Percentiles rank a stretch among this genome's conserved stretches.
Evolutionary conservation across 768 basidiomycete species (phyloP).

Genomic region (Suillus lakei): DNA sequence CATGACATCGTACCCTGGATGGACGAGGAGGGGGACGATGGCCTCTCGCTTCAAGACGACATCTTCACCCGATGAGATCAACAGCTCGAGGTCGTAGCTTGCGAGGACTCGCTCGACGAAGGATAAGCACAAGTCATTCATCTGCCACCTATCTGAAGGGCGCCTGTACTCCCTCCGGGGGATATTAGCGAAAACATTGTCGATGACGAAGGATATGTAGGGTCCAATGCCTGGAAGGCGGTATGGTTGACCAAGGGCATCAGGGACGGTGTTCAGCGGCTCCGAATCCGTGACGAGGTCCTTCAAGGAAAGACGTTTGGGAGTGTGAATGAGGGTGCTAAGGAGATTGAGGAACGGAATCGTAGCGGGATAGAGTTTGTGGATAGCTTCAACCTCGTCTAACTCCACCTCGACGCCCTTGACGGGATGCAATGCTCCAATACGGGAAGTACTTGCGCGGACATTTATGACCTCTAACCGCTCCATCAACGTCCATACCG

Average conservation of each 20-base stretch:
- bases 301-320: slow-evolving; percentile 68
- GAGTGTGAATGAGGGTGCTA: slow-evolving; percentile 80
- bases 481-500: slow-evolving; percentile 87
- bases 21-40: slow-evolving; percentile 61
- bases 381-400: slow-evolving; percentile 82
- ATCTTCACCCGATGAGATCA: slow-evolving; percentile 65
- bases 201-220: slow-evolving; percentile 85
- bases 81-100: slow-evolving; percentile 77
- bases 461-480: slow-evolving; percentile 83
- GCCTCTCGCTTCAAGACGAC: slow-evolving; percentile 52
- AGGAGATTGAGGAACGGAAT: slow-evolving; percentile 87
- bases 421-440: slow-evolving; percentile 51
- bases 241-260: slow-evolving; percentile 79
- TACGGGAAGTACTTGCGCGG: slow-evolving; percentile 42
- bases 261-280: slow-evolving; percentile 76
- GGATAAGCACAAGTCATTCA: slow-evolving; percentile 82
- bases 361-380: slow-evolving; percentile 85
- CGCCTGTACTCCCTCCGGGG: slow-evolving; percentile 74
- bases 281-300: slow-evolving; percentile 63
- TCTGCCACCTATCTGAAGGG: slow-evolving; percentile 82
- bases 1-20: slow-evolving; percentile 90
- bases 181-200: slow-evolving; percentile 85
- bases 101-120: slow-evolving; percentile 87
- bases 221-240: slow-evolving; percentile 81
- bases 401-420: slow-evolving; percentile 88